phyloP scores from a whole-genome alignment of 768 basidiomycete species.

The Leccinum arenicola region DNA sequence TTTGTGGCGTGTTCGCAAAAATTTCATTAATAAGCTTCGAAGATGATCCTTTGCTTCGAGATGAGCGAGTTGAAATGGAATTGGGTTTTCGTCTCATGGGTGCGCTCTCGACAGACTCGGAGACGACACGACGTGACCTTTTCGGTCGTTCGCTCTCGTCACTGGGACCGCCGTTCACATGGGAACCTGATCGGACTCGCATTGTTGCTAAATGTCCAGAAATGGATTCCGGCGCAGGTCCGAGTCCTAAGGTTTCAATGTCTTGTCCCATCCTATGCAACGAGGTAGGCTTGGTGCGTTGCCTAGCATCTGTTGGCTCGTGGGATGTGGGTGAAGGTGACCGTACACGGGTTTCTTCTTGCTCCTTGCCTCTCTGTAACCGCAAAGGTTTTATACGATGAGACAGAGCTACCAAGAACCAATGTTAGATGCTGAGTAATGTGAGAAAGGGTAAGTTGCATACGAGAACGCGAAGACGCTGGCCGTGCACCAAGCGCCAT shows the following conservation, averaged over 20 bases:
- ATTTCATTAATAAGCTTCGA: neutral
- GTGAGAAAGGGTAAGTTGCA: neutral
- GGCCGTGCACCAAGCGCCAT: constrained; percentile 8
- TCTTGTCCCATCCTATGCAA: constrained; percentile 9
- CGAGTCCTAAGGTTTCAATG: constrained; percentile 13
- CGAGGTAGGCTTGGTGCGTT: constrained; percentile 15
- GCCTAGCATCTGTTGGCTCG: constrained; percentile 7
- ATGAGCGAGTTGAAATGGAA: neutral
- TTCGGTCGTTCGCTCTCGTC: constrained; percentile 4
- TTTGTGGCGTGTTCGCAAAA: neutral
- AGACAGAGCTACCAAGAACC: constrained; percentile 10
- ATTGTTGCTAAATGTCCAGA: constrained; percentile 26
- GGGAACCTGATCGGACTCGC: constrained; percentile 20
- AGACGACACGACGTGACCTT: constrained; percentile 17
- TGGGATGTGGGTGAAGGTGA: constrained; percentile 7
- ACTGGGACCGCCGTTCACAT: neutral
- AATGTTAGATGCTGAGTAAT: neutral
- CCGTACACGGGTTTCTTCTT: constrained; percentile 5
- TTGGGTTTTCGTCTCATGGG: constrained; percentile 7
- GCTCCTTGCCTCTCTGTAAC: constrained; percentile 9
- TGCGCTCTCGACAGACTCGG: constrained; percentile 14
- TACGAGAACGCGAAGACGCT: constrained; percentile 21
- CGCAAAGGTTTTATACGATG: constrained; percentile 14
- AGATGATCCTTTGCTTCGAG: constrained; percentile 8
- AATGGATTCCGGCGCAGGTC: constrained; percentile 26